A percentile compares a stretch with the other conserved stretches of the same genome.
Conservation (phyloP, 139 green algal species). For the Chlorella sp. region DNA sequence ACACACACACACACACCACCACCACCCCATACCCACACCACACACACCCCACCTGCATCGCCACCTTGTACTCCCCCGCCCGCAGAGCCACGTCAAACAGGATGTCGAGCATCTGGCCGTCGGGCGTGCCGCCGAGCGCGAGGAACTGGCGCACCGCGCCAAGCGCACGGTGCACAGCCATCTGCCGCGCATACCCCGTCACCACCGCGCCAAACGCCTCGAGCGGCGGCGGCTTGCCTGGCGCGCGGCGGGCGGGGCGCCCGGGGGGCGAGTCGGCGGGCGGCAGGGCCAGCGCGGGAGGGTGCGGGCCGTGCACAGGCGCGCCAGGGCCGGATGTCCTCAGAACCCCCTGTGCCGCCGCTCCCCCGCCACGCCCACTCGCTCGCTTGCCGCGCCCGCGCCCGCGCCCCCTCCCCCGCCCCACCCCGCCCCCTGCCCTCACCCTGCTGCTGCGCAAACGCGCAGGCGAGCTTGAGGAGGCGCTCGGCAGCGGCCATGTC, state of each 20-base stretch:
- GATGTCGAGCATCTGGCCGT: conserved; percentile 60
- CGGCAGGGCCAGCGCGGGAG: background rate
- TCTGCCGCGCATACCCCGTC: conserved; percentile 40
- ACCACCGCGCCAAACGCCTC: conserved; percentile 51
- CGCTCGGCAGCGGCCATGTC: conserved; percentile 57
- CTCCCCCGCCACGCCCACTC: background rate
- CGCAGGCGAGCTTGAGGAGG: conserved; percentile 26
- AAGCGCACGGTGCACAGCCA: conserved; percentile 38
- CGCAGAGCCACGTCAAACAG: conserved; percentile 50
- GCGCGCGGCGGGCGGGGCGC: background rate
- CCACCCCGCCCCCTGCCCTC: background rate
- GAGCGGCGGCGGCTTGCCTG: conserved; percentile 36
- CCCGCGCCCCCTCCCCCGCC: too few relatives aligned
- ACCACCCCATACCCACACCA: background rate
- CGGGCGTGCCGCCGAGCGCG: conserved; percentile 49
- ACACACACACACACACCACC: background rate
- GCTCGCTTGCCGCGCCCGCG: too few relatives aligned
- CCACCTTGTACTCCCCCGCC: conserved; percentile 44
- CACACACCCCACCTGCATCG: conserved; percentile 52
- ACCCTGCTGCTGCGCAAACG: conserved; percentile 24
- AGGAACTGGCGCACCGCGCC: conserved; percentile 51
- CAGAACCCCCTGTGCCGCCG: background rate
- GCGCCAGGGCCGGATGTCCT: too few relatives aligned
- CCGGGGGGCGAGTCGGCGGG: background rate
- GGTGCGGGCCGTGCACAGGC: background rate